A percentile compares a stretch with the other conserved stretches of the same genome.
Evolutionary conservation across 2,329 filamentous ascomycete species (phyloP).

Genomic region (Periglandula ipomoeae): DNA sequence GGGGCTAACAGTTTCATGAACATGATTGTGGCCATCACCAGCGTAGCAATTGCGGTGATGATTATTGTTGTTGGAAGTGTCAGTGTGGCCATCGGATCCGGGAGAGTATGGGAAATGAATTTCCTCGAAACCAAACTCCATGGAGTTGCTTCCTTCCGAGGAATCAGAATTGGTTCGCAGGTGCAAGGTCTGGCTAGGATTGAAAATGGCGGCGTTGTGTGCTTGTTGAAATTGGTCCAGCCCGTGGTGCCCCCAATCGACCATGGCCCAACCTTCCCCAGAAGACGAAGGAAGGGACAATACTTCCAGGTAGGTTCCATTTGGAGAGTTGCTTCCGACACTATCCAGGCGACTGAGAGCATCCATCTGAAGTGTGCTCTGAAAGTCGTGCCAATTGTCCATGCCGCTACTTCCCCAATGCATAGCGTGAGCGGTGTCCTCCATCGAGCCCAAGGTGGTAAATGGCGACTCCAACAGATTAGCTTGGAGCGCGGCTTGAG

Average conservation of each 20-base stretch:
- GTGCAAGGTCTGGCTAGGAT: constrained; percentile 84
- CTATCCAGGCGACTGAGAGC: constrained; percentile 29
- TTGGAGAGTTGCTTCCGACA: constrained; percentile 36
- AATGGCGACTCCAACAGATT: constrained; percentile 58
- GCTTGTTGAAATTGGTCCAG: constrained; percentile 47
- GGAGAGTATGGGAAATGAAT: constrained; percentile 73
- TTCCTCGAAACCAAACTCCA: constrained; percentile 74
- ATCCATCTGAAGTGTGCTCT: constrained; percentile 48
- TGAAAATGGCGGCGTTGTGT: constrained; percentile 67
- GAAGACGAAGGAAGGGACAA: constrained; percentile 72
- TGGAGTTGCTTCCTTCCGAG: constrained; percentile 58
- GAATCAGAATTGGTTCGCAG: constrained; percentile 81
- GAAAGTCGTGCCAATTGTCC: constrained; percentile 74
- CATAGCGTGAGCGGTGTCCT: constrained; percentile 44
- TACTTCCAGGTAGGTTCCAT: constrained; percentile 65
- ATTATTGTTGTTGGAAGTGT: constrained; percentile 16
- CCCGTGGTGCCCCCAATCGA: constrained; percentile 65
- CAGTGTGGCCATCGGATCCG: constrained; percentile 54
- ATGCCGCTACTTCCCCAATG: constrained; percentile 54
- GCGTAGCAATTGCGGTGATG: constrained; percentile 53
- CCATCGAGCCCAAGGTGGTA: constrained; percentile 45
- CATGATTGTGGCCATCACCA: constrained; percentile 41
- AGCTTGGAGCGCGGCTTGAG: constrained; percentile 54
- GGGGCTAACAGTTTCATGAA: constrained; percentile 54
- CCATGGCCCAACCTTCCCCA: constrained; percentile 78